These are phyloP conservation scores for Saccharomycopsis fibuligera DNA, from an alignment of 805 yeast genomes.

Conservation along the genomic window DNA sequence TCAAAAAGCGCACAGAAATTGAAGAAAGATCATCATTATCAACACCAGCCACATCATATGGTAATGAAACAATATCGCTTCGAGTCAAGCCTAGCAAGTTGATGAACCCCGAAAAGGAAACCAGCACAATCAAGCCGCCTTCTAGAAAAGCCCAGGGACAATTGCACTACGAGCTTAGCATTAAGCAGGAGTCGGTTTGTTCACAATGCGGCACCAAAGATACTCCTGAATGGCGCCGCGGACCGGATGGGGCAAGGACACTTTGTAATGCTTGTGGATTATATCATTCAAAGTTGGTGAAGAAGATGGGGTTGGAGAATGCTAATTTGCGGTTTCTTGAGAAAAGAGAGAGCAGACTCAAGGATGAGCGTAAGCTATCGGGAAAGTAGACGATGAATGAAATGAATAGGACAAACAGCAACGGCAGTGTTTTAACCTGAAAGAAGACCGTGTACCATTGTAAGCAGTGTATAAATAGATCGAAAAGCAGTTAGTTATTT, in stretches of 20 bases:
- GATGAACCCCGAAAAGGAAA: not conserved
- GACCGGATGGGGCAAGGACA: constrained; percentile 77
- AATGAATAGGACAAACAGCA: no score
- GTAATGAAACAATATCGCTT: constrained; percentile 1
- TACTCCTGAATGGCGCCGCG: constrained; percentile 93
- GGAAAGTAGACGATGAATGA: constrained; percentile 2
- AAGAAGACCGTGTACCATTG: no score
- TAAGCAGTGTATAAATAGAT: no score
- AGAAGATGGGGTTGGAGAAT: constrained; percentile 39
- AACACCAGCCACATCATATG: not conserved
- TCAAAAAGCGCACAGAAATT: no score
- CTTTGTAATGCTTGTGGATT: constrained; percentile 92
- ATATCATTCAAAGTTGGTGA: constrained; percentile 50
- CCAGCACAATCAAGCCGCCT: constrained; percentile 9
- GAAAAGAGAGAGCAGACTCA: constrained; percentile 27
- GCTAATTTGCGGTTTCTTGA: constrained; percentile 32
- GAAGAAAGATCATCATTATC: no score
- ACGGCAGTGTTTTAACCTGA: no score
- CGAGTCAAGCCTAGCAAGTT: constrained; percentile 13
- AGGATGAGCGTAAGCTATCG: constrained; percentile 24
- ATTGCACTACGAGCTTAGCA: constrained; percentile 32
- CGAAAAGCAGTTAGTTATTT: no score
- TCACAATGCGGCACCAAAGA: constrained; percentile 66
- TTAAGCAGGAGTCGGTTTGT: constrained; percentile 31
- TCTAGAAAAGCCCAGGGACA: constrained; percentile 27